These are phyloP conservation scores for Clonostachys solani DNA, from an alignment of 2,329 filamentous ascomycete species.

Conservation along the genomic window DNA sequence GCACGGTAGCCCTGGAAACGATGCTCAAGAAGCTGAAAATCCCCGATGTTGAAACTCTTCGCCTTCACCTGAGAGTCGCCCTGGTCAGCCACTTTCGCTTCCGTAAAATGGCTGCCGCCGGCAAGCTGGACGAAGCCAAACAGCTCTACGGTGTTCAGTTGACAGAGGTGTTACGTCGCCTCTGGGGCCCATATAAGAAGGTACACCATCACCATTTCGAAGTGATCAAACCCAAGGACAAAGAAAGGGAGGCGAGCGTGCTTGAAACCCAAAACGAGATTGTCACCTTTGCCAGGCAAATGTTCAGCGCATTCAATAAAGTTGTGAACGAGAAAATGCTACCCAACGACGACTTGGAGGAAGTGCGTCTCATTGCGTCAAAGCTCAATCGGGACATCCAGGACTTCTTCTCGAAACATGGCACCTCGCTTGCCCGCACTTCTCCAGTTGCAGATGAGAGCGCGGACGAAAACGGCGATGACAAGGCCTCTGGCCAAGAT, in stretches of 20 bases:
- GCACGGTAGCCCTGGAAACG: conserved; percentile 58
- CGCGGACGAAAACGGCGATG: conserved; percentile 9
- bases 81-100: conserved; percentile 39
- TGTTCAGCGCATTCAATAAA: conserved; percentile 40
- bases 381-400: conserved; percentile 31
- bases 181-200: conserved; percentile 44
- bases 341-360: conserved; percentile 20
- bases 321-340: conserved; percentile 34
- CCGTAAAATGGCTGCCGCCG: conserved; percentile 19
- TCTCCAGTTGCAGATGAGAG: no score
- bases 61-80: conserved; percentile 52
- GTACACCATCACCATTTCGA: conserved; percentile 30
- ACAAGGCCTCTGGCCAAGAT: conserved; percentile 1
- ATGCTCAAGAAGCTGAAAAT: conserved; percentile 43
- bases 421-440: no score
- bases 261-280: conserved; percentile 30
- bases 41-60: conserved; percentile 47
- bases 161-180: conserved; percentile 38
- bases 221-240: conserved; percentile 9
- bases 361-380: conserved; percentile 23
- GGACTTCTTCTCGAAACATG: conserved; percentile 23
- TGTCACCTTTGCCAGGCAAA: conserved; percentile 36
- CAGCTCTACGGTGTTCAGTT: conserved; percentile 46
- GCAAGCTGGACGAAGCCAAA: conserved; percentile 27
- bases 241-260: conserved; percentile 11